Conservation (phyloP, 2,329 filamentous ascomycete genomes). For the Samsoniella hepiali region DNA sequence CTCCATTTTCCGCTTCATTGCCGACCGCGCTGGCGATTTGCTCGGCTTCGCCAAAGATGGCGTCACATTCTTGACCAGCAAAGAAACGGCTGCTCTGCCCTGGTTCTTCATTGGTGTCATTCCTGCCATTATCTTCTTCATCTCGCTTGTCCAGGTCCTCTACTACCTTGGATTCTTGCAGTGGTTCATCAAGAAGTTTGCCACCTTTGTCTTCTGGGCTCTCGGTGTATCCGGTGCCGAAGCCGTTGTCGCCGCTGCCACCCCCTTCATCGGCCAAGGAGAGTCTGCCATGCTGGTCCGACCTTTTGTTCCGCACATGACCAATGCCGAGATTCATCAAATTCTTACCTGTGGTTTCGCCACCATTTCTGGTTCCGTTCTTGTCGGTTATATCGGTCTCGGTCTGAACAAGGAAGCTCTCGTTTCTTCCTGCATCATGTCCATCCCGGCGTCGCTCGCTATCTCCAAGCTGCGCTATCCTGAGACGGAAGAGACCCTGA, state of each 20-base stretch:
- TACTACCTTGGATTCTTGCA: slow-evolving; percentile 79
- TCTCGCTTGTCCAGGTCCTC: slow-evolving; percentile 81
- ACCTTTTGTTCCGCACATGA: slow-evolving; percentile 82
- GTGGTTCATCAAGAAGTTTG: slow-evolving; percentile 87
- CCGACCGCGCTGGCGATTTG: slow-evolving; percentile 67
- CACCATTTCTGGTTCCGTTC: slow-evolving; percentile 83
- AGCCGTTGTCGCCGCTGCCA: slow-evolving; percentile 89
- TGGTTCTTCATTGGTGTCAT: slow-evolving; percentile 79
- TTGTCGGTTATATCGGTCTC: slow-evolving; percentile 81
- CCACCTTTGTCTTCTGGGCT: slow-evolving; percentile 86
- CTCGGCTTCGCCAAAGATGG: slow-evolving; percentile 74
- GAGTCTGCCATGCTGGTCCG: slow-evolving; percentile 91
- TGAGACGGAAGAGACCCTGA: slow-evolving; percentile 82
- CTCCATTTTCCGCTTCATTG: slow-evolving; percentile 90
- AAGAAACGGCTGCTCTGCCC: slow-evolving; percentile 41
- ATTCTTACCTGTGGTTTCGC: slow-evolving; percentile 91
- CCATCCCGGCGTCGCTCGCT: slow-evolving; percentile 84
- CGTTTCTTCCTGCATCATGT: slow-evolving; percentile 92
- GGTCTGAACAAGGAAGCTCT: slow-evolving; percentile 82
- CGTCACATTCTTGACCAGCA: slow-evolving; percentile 60
- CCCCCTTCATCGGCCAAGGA: slow-evolving; percentile 90
- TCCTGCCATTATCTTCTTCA: slow-evolving; percentile 96
- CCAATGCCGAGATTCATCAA: slow-evolving; percentile 84
- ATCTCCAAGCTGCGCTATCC: slow-evolving; percentile 88
- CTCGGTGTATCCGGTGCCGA: slow-evolving; percentile 86